Percentiles rank a stretch among this genome's conserved stretches.
phyloP scores from a whole-genome alignment of 1,139 yeast species.

The Pichia sp. region DNA sequence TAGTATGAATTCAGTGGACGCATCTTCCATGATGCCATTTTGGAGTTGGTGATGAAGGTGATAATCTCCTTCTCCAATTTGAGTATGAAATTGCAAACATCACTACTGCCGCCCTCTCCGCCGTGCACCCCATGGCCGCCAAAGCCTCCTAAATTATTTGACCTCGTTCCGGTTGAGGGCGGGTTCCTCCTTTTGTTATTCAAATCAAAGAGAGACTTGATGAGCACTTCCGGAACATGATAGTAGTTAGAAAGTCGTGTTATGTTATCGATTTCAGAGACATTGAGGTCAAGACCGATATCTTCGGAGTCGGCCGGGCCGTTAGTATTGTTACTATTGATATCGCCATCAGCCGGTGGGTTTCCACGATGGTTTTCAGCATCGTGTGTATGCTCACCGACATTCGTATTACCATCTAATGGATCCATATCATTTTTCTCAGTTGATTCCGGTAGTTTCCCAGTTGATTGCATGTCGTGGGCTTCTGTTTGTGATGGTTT shows the following conservation, averaged over 20 bases:
- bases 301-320: neutral
- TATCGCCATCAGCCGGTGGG: neutral
- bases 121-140: constrained; percentile 6
- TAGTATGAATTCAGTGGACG: constrained; percentile 60
- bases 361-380: no score
- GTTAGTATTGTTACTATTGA: neutral
- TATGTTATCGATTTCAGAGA: constrained; percentile 5
- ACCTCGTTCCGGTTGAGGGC: neutral
- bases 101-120: constrained; percentile 13
- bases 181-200: constrained; percentile 17
- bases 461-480: no score
- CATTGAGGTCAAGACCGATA: constrained; percentile 9
- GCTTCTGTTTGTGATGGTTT: no score
- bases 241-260: constrained; percentile 16
- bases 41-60: constrained; percentile 32
- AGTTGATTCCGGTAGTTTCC: no score
- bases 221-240: constrained; percentile 22
- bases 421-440: no score
- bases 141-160: constrained; percentile 1
- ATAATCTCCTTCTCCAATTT: constrained; percentile 43
- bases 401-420: no score
- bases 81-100: constrained; percentile 34
- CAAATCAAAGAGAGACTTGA: constrained; percentile 24
- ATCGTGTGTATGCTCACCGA: no score
- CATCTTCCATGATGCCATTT: constrained; percentile 38